phyloP scores from a whole-genome alignment of 2,329 filamentous ascomycete genomes.

The Dothidotthia symphoricarpi region DNA sequence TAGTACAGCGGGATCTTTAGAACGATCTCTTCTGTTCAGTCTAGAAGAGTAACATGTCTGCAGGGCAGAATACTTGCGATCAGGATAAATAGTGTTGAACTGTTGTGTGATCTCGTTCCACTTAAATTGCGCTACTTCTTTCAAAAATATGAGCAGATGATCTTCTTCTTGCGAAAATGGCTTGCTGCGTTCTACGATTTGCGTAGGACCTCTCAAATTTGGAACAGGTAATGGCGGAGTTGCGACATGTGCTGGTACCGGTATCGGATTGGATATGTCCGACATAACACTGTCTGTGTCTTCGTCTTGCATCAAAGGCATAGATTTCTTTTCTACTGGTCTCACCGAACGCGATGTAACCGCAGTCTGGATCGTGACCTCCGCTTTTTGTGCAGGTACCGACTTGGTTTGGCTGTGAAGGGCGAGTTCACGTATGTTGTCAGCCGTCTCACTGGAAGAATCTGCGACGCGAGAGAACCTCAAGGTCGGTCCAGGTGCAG shows the following conservation, averaged over 20 bases:
- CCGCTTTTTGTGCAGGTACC: too few species aligned
- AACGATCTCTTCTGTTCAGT: conserved; percentile 27
- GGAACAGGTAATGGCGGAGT: neutral
- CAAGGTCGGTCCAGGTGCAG: too few species aligned
- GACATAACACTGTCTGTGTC: conserved; percentile 9
- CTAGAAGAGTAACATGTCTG: conserved; percentile 30
- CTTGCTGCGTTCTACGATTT: neutral
- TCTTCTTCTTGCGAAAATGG: conserved; percentile 23
- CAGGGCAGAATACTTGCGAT: conserved; percentile 24
- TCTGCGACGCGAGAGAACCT: too few species aligned
- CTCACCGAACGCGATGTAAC: too few species aligned
- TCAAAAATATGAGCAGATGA: conserved; percentile 42
- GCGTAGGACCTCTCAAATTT: neutral
- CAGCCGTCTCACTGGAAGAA: too few species aligned
- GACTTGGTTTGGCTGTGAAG: neutral
- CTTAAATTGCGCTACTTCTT: conserved; percentile 38
- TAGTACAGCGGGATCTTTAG: conserved; percentile 22
- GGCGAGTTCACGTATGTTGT: too few species aligned
- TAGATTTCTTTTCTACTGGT: too few species aligned
- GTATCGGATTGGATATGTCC: neutral
- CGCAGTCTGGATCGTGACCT: too few species aligned
- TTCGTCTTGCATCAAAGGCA: conserved; percentile 1
- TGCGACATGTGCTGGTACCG: neutral
- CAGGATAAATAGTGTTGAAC: conserved; percentile 31
- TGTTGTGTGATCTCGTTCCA: conserved; percentile 40